Conservation (phyloP, 805 yeast species). For the Millerago galiae region DNA sequence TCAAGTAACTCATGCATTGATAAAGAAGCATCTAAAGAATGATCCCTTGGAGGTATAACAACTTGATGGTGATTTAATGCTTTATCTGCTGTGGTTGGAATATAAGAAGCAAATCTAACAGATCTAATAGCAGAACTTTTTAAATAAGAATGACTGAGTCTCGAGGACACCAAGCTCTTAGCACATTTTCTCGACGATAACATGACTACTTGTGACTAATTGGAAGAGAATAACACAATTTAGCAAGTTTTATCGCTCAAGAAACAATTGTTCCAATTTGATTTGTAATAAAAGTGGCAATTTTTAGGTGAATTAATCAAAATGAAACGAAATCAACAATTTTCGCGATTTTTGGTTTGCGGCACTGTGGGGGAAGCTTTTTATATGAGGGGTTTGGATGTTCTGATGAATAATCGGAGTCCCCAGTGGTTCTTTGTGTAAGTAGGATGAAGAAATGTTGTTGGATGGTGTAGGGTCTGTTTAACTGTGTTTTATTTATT, state of each 20-base stretch:
- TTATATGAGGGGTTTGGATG: not conserved
- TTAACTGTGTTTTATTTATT: too few species aligned
- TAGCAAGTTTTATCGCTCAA: too few species aligned
- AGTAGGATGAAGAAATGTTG: too few species aligned
- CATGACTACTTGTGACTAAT: constrained; percentile 1
- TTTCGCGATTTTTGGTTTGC: not conserved
- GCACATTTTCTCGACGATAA: constrained; percentile 7
- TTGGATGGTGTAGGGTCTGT: too few species aligned
- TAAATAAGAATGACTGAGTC: not conserved
- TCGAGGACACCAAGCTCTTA: constrained; percentile 1
- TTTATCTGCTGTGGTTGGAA: not conserved
- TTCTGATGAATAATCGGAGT: too few species aligned
- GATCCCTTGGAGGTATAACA: not conserved
- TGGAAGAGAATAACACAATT: too few species aligned
- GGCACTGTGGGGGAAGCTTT: not conserved
- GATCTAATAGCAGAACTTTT: not conserved
- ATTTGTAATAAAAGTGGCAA: constrained; percentile 2
- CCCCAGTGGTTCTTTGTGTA: too few species aligned
- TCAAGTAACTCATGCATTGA: constrained; percentile 18
- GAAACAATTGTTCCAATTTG: not conserved
- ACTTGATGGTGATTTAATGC: not conserved
- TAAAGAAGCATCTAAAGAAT: constrained; percentile 5
- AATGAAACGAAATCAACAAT: not conserved
- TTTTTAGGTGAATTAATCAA: not conserved
- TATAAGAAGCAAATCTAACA: constrained; percentile 8